Evolutionary conservation across 2,329 filamentous ascomycete genomes (phyloP), one percentile per base, ranked within the genome.

Genomic region (Ceratocystis cacaofunesta): DNA sequence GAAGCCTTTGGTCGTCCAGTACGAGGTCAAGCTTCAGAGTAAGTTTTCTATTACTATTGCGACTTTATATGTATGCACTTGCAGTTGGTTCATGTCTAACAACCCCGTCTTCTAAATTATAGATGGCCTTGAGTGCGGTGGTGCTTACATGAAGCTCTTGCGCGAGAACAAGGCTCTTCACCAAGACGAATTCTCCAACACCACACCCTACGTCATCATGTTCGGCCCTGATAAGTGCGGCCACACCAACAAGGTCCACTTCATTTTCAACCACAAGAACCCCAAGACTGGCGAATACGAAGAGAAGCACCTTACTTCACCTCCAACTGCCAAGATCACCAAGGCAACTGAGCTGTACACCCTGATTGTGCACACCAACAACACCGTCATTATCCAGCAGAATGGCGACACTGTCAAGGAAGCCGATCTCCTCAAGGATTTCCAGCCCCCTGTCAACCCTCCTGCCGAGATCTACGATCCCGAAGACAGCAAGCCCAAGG

Each of bases 191-290:
- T 99, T 99, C 82, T 90, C 89, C 77, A 97, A 99, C 79, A 85
- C 88, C 68, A 96, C 92, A 55, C 94, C 94, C 61, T 99, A 99
- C 75, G 89, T 99, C 71, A 95, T 99, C 83, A 99, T 99, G 94
- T 99, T 99, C 76, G 94, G 94, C 71, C 94, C 94, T 72, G 94
- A 99, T 82, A 97, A 97, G 87, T 99, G 94, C 77, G 94, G 94
- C 77, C 85, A 90, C 76, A 97, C 90, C 78, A 99, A 99, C 87
- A 97, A 97, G 88, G 89, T 95, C 64, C 83, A 85, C 78, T 96
- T 99, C 81, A 99, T 99, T 78, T 95, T 99, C 86, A 94, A 95
- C 79, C 94, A 99, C 88, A 99, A 97, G 89, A 99, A 97, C 85
- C 94, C 94, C 75, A 96, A 96, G 89, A 96, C 91, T 60, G 92